Base-by-base conservation (phyloP, 345 rosid genomes). In the Raphanus raphanistrum region DNA sequence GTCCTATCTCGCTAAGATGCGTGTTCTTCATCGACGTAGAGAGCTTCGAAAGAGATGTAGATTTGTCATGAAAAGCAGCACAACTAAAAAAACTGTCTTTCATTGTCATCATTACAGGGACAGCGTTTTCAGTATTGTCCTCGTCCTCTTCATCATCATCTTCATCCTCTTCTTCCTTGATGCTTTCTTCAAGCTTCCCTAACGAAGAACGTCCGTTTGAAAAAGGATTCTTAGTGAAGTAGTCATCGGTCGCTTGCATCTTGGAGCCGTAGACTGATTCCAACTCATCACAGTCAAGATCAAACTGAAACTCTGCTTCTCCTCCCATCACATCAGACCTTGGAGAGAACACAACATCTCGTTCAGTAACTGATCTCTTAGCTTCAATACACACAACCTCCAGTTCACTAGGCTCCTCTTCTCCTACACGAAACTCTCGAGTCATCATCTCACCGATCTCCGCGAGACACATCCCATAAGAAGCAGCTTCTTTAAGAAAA, bases 381-480 rank as follows among this genome's bases (percentile, higher is more conserved):
- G 97, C 97, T 77, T 96, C 92, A 3, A 93, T 87, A 72, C 98
- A 96, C 60, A 91, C 79, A 72, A 89, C 88, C 90, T 96, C 98
- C 1, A 96, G 90, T 48, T 91, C 99, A 87, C 98, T 96, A 5
- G 99, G 99, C 77, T 91, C 97, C 86, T 93, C 98, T 75, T 90
- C 96, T 9, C 90, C 90, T 48, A 85, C 82, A 16, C 86, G 95
- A 66, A 91, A 93, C 72, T 93, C 97, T 70, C 99, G 82, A 71
- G 92, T 96, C 99, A 96, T 93, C 98, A 96, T 96, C 86, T 96
- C 99, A 74, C 98, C 99, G 73, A 96, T 96, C 85, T 91, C 96
- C 28, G 96, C 92, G 71, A 96, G 94, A 79, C 93, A 91, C 16
- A 93, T 83, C 82, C 98, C 98, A 43, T 29, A 77, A 16, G 85